These are phyloP conservation scores for Melanogaster broomeanus DNA, from an alignment of 768 basidiomycete species.

Conservation along the genomic window DNA sequence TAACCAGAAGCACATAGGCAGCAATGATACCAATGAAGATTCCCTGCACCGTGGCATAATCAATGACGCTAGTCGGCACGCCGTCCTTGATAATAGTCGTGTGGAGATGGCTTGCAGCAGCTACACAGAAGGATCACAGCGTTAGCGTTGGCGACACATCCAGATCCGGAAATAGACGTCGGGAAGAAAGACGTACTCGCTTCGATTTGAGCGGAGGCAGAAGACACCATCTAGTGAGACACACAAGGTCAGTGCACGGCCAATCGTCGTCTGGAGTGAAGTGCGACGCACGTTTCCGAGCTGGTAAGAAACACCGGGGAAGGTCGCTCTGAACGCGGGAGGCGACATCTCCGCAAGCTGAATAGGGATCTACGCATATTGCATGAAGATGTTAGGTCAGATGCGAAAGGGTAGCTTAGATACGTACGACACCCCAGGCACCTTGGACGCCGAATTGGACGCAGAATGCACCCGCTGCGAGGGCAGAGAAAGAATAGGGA, in stretches of 20 bases:
- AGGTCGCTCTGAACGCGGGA: conserved; percentile 85
- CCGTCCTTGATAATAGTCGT: conserved; percentile 50
- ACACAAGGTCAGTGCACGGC: not conserved
- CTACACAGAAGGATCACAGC: conserved; percentile 28
- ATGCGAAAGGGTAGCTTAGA: not conserved
- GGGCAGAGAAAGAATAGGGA: conserved; percentile 62
- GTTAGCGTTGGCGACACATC: not conserved
- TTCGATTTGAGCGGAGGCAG: conserved; percentile 63
- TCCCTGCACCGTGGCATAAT: conserved; percentile 83
- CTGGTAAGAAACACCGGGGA: conserved; percentile 86
- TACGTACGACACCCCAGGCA: conserved; percentile 82
- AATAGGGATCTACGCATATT: conserved; percentile 58
- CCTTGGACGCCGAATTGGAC: conserved; percentile 89
- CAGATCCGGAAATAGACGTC: not conserved
- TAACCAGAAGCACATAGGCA: conserved; percentile 73
- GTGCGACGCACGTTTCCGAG: conserved; percentile 56
- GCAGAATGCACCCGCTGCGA: conserved; percentile 84
- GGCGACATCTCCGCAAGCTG: conserved; percentile 84
- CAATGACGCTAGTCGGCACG: conserved; percentile 42
- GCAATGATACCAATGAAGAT: conserved; percentile 85
- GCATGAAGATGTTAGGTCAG: no score
- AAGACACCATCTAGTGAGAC: conserved; percentile 54
- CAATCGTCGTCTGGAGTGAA: not conserved
- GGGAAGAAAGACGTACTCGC: conserved; percentile 15
- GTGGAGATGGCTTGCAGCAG: conserved; percentile 56